These are phyloP conservation scores for Kappamyces sp. DNA, from an alignment of 192 early-diverging fungal genomes.

Conservation along the genomic window DNA sequence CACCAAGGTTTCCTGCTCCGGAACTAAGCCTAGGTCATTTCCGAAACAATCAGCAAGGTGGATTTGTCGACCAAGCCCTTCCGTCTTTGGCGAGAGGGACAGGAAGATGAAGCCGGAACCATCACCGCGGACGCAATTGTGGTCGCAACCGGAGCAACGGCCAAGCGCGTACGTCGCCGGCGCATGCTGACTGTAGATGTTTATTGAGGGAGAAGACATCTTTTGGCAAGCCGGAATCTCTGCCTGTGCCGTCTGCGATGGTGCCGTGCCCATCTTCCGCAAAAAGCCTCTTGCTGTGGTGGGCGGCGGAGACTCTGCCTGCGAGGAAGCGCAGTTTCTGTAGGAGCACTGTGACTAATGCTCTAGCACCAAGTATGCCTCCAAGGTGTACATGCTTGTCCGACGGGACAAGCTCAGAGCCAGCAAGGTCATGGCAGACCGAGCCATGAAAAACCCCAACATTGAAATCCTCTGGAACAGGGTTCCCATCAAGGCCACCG, in stretches of 20 bases:
- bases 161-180: slow-evolving; percentile 60
- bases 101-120: slow-evolving; percentile 56
- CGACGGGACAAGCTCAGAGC: slow-evolving; percentile 94
- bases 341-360: too few species aligned
- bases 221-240: slow-evolving; percentile 99
- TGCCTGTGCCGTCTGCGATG: slow-evolving; percentile 98
- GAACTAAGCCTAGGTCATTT: slow-evolving; percentile 45
- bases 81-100: slow-evolving; percentile 87
- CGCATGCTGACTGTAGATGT: slow-evolving; percentile 30
- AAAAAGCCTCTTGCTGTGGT: slow-evolving; percentile 92
- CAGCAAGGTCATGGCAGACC: slow-evolving; percentile 93
- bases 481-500: slow-evolving; percentile 76
- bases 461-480: slow-evolving; percentile 90
- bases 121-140: slow-evolving; percentile 78
- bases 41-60: slow-evolving; percentile 89
- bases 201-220: slow-evolving; percentile 81
- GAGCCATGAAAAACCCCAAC: slow-evolving; percentile 79
- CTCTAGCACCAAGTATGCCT: slow-evolving; percentile 78
- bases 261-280: slow-evolving; percentile 94
- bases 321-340: slow-evolving; percentile 92
- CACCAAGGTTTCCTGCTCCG: slow-evolving; percentile 38
- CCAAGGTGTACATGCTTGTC: slow-evolving; percentile 89
- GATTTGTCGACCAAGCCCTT: slow-evolving; percentile 80
- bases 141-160: slow-evolving; percentile 98
- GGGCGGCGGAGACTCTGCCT: slow-evolving; percentile 65